Evolutionary conservation across 2,329 filamentous ascomycete species (phyloP), one percentile per base, ranked within the genome.

Genomic region (Fusarium nurragi): DNA sequence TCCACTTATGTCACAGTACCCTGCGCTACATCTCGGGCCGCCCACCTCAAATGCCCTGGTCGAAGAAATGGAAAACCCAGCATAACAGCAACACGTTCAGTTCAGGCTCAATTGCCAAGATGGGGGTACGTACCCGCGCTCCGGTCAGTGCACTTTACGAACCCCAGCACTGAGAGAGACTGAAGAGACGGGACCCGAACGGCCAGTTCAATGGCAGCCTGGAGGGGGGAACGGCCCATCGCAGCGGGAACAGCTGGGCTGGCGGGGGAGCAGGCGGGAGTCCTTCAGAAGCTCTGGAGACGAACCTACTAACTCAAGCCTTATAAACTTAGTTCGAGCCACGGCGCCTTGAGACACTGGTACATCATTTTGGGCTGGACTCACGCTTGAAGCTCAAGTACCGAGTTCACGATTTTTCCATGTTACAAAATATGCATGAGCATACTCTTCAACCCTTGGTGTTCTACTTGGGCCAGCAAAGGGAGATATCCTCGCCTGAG

Each of bases 41-140:
- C 25, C 64, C 64, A 67, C 64, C 64, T 52, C 36, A 41, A 37
- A 28, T 64, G 55, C 41, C 64, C 64, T 26, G 26, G 64, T 67
- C 64, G 32, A 60, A 38, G 50, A 66, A 64, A 53, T 67, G 53
- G 63, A 60, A 65, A 66, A 43, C 53, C 53, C 58, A 66, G 40
- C 51, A 44, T 53, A 56, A 21, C 38, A 53, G 56, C 58, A 46
- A 34, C 43, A 49, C 49, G 37, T 40, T 61, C 32, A 60, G 49
- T 61, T 61, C 58, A 61, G 58, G 43, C 58, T 50, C 22, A 23
- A 53, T 52, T 39, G 64, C 64, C 63, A 64, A 63, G 54, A 51
- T 52, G 46, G 36, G 43, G 44, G 59, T 67, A 67, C 64, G 64
- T 67, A 67, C 59, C 54, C 64, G 54, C 41, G 39, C 34, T 67